These are phyloP conservation scores for Exsudoporus frostii DNA, from an alignment of 768 basidiomycete genomes.

Conservation along the genomic window DNA sequence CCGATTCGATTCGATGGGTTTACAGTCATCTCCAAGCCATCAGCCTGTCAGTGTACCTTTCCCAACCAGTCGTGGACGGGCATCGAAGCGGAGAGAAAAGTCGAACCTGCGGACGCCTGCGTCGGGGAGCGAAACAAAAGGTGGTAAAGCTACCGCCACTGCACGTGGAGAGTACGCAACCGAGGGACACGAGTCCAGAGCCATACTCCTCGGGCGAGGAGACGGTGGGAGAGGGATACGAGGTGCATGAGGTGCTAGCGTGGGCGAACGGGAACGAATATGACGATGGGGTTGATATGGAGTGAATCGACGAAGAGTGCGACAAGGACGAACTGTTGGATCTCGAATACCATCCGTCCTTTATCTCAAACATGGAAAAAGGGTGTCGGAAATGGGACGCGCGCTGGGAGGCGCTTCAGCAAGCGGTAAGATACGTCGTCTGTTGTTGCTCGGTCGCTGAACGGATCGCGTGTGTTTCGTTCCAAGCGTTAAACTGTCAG, in stretches of 20 bases:
- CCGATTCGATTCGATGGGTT: slow-evolving; percentile 51
- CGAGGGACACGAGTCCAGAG: slow-evolving; percentile 78
- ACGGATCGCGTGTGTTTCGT: slow-evolving; percentile 43
- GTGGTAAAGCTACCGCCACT: slow-evolving; percentile 64
- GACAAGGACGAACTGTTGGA: slow-evolving; percentile 72
- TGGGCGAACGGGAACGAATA: slow-evolving; percentile 28
- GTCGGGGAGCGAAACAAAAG: slow-evolving; percentile 24
- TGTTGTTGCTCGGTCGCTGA: neutral
- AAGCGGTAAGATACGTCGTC: slow-evolving; percentile 56
- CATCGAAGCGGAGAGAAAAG: slow-evolving; percentile 44
- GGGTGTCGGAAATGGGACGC: slow-evolving; percentile 69
- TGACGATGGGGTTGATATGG: slow-evolving; percentile 39
- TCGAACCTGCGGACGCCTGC: slow-evolving; percentile 31
- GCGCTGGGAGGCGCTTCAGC: slow-evolving; percentile 70
- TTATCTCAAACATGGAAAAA: slow-evolving; percentile 62
- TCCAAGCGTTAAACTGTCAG: slow-evolving; percentile 75
- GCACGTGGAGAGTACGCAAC: slow-evolving; percentile 79
- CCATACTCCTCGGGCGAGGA: slow-evolving; percentile 74
- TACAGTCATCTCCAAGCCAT: slow-evolving; percentile 43
- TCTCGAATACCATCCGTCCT: slow-evolving; percentile 73
- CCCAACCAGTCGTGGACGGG: slow-evolving; percentile 43
- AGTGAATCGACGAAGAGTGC: slow-evolving; percentile 72
- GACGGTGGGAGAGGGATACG: slow-evolving; percentile 65
- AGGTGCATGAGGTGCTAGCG: slow-evolving; percentile 40
- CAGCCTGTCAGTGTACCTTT: slow-evolving; percentile 44